Percentiles rank a stretch among this genome's conserved stretches.
Conservation (phyloP, 2,329 filamentous ascomycete species). For the Pestalotiopsis sp. region DNA sequence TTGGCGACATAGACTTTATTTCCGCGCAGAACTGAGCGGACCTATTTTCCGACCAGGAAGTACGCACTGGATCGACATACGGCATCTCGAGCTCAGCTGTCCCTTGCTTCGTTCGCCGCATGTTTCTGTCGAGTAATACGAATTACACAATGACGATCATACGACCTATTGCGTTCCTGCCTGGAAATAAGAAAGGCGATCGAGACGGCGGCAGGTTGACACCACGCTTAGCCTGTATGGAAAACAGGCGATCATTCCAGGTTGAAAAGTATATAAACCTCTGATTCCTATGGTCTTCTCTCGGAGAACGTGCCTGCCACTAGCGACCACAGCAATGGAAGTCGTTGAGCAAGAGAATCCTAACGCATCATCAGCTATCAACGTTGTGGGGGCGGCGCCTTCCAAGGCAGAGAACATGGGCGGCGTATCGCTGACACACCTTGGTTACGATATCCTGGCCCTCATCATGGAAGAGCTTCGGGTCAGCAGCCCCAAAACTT, state of each 20-base stretch:
- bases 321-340: background rate
- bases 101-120: too few relatives aligned
- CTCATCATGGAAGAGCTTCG: constrained; percentile 15
- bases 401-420: background rate
- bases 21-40: too few relatives aligned
- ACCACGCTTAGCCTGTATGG: background rate
- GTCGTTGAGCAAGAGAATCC: background rate
- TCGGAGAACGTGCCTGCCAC: background rate
- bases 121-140: too few relatives aligned
- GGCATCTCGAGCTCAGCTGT: too few relatives aligned
- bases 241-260: background rate
- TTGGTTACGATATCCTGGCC: constrained; percentile 14
- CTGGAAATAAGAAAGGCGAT: too few relatives aligned
- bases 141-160: too few relatives aligned
- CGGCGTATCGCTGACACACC: background rate
- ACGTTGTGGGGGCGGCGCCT: too few relatives aligned
- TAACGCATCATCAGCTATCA: background rate
- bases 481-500: constrained; percentile 3
- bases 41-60: too few relatives aligned
- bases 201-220: too few relatives aligned
- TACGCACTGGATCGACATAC: too few relatives aligned
- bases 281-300: background rate
- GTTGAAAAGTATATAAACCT: background rate
- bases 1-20: too few relatives aligned
- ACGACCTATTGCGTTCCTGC: too few relatives aligned